Percentiles rank a stretch among this genome's conserved stretches.
Conservation (phyloP, 306 rosid genomes). For the Glycine tomentella region DNA sequence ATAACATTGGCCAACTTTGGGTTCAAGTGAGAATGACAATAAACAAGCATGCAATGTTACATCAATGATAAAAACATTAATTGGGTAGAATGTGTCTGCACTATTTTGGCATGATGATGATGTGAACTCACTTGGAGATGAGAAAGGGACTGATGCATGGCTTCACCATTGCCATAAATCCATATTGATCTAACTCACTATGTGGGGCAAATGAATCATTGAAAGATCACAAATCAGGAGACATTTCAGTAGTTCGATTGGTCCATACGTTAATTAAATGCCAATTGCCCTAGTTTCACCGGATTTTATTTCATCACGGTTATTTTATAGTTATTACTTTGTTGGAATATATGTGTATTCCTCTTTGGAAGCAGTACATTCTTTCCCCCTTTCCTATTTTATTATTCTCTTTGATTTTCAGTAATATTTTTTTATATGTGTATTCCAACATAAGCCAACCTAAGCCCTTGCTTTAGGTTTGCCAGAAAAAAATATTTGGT, state of each 20-base stretch:
- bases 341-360: background rate
- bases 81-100: background rate
- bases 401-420: no score
- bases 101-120: slow-evolving; percentile 34
- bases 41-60: background rate
- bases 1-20: background rate
- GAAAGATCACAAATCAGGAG: slow-evolving; percentile 20
- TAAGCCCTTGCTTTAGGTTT: no score
- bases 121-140: slow-evolving; percentile 14
- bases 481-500: no score
- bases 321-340: background rate
- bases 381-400: no score
- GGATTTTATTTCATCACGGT: no score
- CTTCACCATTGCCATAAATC: background rate
- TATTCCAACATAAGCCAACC: no score
- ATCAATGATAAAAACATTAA: slow-evolving; percentile 6
- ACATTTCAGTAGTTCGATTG: slow-evolving; percentile 41
- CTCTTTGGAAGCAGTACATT: no score
- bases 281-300: background rate
- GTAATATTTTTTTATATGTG: no score
- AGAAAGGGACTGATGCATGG: slow-evolving; percentile 20
- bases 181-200: background rate
- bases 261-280: slow-evolving; percentile 22
- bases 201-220: slow-evolving; percentile 36
- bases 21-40: background rate